Evolutionary conservation across 495 filamentous ascomycete genomes (phyloP).

Genomic region (Penicillium taxi): DNA sequence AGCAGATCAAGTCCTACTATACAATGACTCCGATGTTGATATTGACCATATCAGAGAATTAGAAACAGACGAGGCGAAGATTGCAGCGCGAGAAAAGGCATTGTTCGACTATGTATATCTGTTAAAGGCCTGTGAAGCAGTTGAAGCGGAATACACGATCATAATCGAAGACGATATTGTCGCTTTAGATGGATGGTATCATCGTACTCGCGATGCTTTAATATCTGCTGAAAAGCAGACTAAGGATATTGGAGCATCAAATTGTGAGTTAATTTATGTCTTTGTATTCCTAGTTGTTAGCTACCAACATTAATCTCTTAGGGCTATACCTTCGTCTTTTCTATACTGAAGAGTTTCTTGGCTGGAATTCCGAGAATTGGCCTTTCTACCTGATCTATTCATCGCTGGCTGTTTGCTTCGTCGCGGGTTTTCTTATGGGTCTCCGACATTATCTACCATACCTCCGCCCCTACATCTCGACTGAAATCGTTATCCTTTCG

Average conservation of each 20-base stretch:
- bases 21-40: conserved; percentile 17
- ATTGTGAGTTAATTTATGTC: conserved; percentile 18
- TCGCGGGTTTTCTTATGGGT: conserved; percentile 5
- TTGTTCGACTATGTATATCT: conserved; percentile 10
- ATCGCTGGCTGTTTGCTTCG: conserved; percentile 11
- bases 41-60: background rate
- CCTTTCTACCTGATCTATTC: conserved; percentile 27
- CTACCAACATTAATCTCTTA: conserved; percentile 1
- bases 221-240: conserved; percentile 24
- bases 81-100: background rate
- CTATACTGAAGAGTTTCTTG: conserved; percentile 45
- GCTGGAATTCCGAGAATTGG: conserved; percentile 48
- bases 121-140: conserved; percentile 33
- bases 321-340: conserved; percentile 51
- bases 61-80: background rate
- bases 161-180: conserved; percentile 50
- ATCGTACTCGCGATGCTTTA: conserved; percentile 32
- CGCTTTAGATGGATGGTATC: conserved; percentile 44
- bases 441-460: background rate
- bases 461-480: background rate
- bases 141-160: conserved; percentile 30
- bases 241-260: conserved; percentile 11
- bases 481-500: conserved; percentile 8
- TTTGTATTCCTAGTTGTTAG: background rate
- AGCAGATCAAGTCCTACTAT: conserved; percentile 40